Base-by-base conservation (phyloP, 108 stramenopile species). In the Cyclotella choctawhatcheeana region DNA sequence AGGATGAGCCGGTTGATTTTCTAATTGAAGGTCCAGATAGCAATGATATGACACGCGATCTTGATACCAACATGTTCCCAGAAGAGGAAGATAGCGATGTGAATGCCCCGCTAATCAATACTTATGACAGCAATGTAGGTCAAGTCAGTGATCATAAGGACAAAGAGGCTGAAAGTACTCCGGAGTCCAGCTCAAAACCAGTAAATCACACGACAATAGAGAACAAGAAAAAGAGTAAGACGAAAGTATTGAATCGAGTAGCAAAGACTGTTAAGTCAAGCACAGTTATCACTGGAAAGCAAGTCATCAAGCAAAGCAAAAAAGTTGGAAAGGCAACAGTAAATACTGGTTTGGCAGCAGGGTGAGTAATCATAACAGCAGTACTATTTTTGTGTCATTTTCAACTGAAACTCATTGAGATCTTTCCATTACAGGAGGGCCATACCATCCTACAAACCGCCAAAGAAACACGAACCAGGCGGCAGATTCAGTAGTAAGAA, bases 291-390 rank as follows among this genome's bases (percentile, higher is more conserved):
- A 86, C 83, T 20, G 86, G 83, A 44, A 86, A 86, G 69, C 63
- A 82, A 14, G 64, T 82, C 12, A 63, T 77, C 17, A 87, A 85
- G 44, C 66, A 68, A 21, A 74, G 82, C 48, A 81, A 82, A 63
- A 77, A 80, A n/a, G 72, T 84, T 33, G 82, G 82, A 17, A 86
- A 86, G 54, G 85, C 79, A 26, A 86, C 85, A 12, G 85, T 83
- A 44, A 69, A 64, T 59, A 81, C 83, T 61, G 85, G 85, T 20
- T 79, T 59, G 26, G 77, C 81, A 16, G 77, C 69, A 32, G 77
- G 77, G 44, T 70, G 58, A 44, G 69, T 77, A 50, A 76, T 81
- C 31, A 79, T 73, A 31, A 71, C 71, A 32, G 68, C 64, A 59
- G 44, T 6, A 7, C 30, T 40, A 29, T 18, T 1, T 22, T 52